Percentiles rank a stretch among this genome's conserved stretches.
phyloP scores from a whole-genome alignment of 345 rosid genomes.

The Euphorbia pulcherrima region DNA sequence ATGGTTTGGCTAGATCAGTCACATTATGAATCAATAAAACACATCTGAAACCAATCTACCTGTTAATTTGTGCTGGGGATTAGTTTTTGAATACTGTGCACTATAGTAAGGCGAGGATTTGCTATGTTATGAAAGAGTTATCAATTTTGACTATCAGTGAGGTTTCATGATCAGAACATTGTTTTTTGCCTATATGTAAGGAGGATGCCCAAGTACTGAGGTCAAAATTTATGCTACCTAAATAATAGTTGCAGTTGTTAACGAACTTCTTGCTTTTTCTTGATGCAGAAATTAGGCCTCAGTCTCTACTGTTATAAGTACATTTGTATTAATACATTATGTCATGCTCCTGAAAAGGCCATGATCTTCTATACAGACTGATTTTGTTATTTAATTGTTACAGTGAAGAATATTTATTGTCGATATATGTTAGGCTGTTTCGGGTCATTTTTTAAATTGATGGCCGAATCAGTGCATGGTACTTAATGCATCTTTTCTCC shows the following conservation, averaged over 20 bases:
- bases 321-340: background rate
- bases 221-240: background rate
- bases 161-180: background rate
- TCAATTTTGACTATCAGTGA: background rate
- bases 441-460: background rate
- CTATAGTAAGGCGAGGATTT: background rate
- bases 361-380: background rate
- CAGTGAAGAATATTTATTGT: background rate
- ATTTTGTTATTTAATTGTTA: background rate
- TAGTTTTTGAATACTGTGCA: background rate
- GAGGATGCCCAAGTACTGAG: background rate
- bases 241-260: background rate
- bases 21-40: background rate
- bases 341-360: background rate
- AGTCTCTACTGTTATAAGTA: background rate
- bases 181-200: background rate
- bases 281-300: background rate
- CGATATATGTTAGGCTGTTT: background rate
- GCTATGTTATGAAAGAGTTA: background rate
- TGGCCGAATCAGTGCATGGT: background rate
- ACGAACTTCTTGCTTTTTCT: background rate
- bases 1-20: background rate
- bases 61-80: background rate
- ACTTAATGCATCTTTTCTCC: constrained; percentile 15
- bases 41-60: background rate